phyloP scores from a whole-genome alignment of 1,284 basidiomycete species.

The Blastosporella zonata region DNA sequence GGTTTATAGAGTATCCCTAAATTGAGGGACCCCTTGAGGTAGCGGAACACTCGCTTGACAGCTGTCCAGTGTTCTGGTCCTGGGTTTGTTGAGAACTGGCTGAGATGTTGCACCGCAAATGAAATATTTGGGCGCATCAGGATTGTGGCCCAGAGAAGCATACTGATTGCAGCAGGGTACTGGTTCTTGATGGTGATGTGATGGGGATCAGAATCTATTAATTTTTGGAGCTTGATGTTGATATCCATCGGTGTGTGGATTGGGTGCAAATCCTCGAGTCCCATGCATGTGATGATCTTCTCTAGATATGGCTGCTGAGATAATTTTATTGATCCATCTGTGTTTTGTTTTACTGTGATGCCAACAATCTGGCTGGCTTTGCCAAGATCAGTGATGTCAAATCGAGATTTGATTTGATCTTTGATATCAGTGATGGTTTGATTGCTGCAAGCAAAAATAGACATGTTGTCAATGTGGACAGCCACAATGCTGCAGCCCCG shows the following conservation, averaged over 20 bases:
- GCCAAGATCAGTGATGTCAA: constrained; percentile 32
- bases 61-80: constrained; percentile 7
- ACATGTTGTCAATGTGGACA: constrained; percentile 2
- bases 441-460: not conserved
- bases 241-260: no score
- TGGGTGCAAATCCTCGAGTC: constrained; percentile 14
- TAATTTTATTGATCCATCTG: constrained; percentile 23
- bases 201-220: not conserved
- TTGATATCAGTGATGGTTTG: constrained; percentile 22
- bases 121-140: constrained; percentile 28
- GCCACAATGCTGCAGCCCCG: no score
- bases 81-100: constrained; percentile 13
- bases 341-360: constrained; percentile 27
- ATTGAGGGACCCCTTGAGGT: constrained; percentile 2
- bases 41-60: constrained; percentile 8
- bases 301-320: constrained; percentile 18
- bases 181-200: not conserved
- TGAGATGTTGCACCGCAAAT: constrained; percentile 19
- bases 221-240: not conserved
- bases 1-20: constrained; percentile 1
- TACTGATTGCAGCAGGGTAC: constrained; percentile 22
- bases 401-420: constrained; percentile 23
- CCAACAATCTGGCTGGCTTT: constrained; percentile 31
- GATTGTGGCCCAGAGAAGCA: constrained; percentile 26
- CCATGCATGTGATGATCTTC: constrained; percentile 17